Base-by-base conservation (phyloP, 1,284 basidiomycete species). In the Bondarzewia mesenterica region DNA sequence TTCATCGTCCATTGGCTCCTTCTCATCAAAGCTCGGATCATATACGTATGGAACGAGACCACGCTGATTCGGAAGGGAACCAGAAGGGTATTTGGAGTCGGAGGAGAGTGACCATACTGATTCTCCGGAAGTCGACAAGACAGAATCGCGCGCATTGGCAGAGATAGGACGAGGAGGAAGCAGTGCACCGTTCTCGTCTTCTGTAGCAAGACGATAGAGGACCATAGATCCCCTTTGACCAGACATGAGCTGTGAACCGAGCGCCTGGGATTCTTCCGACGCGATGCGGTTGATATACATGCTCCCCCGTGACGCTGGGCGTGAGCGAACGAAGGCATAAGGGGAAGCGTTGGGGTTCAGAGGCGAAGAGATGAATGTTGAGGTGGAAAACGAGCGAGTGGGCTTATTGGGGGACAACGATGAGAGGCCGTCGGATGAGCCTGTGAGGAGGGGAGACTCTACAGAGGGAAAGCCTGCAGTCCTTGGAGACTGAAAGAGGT, bases 41-140 rank as follows among this genome's bases (percentile, higher is more conserved):
- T 82, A 85, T 14, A 73, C 80, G 57, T 83, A 85, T 1, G 85
- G 74, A 0, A 85, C 66, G 40, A 86, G 67, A 3, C 77, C 82
- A 3, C 74, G 23, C 16, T 58, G 64, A 29, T 48, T 52, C 49
- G 59, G 52, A 46, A 62, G 60, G 23, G 65, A 47, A 36, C 71
- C 72, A 1, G 69, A 68, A 6, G 82, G 81, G 60, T 83, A 85
- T 60, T 84, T 85, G 22, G 77, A 79, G 60, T 83, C 81, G 42
- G 69, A 69, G 14, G 72, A 71, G 25, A 78, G 60, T 0, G 78
- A 79, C 49, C 77, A 64, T 26, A 73, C 61, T n/a, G 75, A 77
- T 22, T 77, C 73, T 14, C 68, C 72, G 0, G 75, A 73, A 22
- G 66, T 67, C 15, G 72, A 73, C 4, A 63, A 48, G 50, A 73